Conservation (phyloP, 257 asterid species). For the Gentiana dahurica region DNA sequence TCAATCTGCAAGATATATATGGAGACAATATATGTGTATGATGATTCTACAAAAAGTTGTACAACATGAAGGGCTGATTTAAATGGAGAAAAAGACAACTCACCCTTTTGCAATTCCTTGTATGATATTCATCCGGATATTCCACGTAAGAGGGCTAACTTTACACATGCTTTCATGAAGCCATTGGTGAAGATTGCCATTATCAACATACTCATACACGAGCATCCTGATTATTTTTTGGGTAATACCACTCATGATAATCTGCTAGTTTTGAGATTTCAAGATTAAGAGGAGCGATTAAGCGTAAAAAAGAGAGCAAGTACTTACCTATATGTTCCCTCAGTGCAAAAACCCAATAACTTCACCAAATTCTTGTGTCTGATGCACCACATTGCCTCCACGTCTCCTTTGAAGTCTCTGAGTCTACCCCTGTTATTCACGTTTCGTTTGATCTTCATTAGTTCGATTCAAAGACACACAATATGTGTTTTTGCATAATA, state of each 20-base stretch:
- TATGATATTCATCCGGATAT: slow-evolving; percentile 32
- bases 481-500: too few species aligned
- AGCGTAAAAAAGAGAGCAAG: too few species aligned
- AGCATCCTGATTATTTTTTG: slow-evolving; percentile 24
- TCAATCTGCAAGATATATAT: slow-evolving; percentile 11
- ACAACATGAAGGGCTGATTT: neutral
- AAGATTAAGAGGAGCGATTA: neutral
- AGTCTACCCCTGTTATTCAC: slow-evolving; percentile 14
- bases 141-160: slow-evolving; percentile 42
- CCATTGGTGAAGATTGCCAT: slow-evolving; percentile 40
- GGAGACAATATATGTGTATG: neutral
- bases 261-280: too few species aligned
- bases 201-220: slow-evolving; percentile 38
- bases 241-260: neutral
- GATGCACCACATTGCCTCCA: slow-evolving; percentile 31
- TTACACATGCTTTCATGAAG: slow-evolving; percentile 24
- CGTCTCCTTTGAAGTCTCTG: slow-evolving; percentile 23
- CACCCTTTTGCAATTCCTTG: slow-evolving; percentile 67
- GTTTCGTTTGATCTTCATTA: too few species aligned
- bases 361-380: slow-evolving; percentile 51
- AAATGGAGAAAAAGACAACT: neutral
- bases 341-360: slow-evolving; percentile 41
- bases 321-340: slow-evolving; percentile 35
- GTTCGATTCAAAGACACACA: too few species aligned
- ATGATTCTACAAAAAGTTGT: neutral